A percentile compares a stretch with the other conserved stretches of the same genome.
These are phyloP conservation scores for Paratinospora sagittata DNA, from an alignment of 164 flowering plant species.

Conservation along the genomic window DNA sequence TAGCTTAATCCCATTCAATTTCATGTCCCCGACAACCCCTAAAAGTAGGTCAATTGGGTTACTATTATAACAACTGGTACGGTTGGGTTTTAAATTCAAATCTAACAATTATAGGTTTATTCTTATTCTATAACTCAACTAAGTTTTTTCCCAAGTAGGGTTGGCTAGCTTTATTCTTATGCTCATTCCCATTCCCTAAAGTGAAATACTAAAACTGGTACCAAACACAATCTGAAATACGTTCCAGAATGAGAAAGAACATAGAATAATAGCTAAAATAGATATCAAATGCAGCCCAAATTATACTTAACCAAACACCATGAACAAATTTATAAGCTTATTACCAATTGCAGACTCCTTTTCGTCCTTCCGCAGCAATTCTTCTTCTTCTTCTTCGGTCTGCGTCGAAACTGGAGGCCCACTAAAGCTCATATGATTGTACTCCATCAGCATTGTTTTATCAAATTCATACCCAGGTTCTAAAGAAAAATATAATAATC, in stretches of 20 bases:
- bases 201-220: neutral
- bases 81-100: no score
- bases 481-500: slow-evolving; percentile 18
- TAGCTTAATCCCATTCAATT: no score
- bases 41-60: no score
- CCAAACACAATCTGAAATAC: neutral
- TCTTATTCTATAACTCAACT: no score
- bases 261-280: neutral
- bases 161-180: no score
- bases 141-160: no score
- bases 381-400: slow-evolving; percentile 65
- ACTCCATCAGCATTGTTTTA: slow-evolving; percentile 42
- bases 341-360: slow-evolving; percentile 68
- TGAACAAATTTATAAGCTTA: neutral
- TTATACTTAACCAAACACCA: no score
- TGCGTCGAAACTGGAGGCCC: slow-evolving; percentile 60
- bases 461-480: slow-evolving; percentile 70
- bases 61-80: no score
- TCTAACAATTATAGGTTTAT: no score
- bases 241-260: neutral
- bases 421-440: slow-evolving; percentile 85
- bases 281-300: neutral
- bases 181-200: no score
- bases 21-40: no score
- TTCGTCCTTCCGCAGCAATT: slow-evolving; percentile 36